Evolutionary conservation across 2,329 filamentous ascomycete genomes (phyloP).

Genomic region (Thelonectria rubi): DNA sequence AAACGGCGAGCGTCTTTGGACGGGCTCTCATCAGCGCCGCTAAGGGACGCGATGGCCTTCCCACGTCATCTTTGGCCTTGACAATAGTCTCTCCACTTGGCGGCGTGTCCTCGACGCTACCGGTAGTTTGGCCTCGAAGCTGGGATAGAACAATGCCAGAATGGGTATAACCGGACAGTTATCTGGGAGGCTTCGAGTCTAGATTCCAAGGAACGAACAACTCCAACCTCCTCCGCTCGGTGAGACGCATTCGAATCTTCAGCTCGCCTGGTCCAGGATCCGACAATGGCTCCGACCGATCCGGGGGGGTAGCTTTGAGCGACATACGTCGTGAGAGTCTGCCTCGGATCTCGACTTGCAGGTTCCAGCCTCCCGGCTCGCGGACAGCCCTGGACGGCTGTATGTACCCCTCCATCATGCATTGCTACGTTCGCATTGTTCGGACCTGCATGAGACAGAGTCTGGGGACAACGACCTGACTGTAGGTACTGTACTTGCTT

Average conservation of each 20-base stretch:
- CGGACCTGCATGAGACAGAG: slow-evolving; percentile 31
- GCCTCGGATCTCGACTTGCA: slow-evolving; percentile 29
- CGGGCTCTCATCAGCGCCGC: slow-evolving; percentile 28
- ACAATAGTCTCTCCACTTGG: slow-evolving; percentile 38
- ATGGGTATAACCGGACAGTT: slow-evolving; percentile 24
- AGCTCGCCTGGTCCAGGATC: slow-evolving; percentile 16
- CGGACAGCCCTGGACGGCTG: slow-evolving; percentile 19
- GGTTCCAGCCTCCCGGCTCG: slow-evolving; percentile 26
- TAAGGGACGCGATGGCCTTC: slow-evolving; percentile 25
- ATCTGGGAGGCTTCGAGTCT: slow-evolving; percentile 25
- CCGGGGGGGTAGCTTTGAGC: slow-evolving; percentile 21
- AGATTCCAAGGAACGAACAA: slow-evolving; percentile 20
- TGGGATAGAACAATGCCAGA: slow-evolving; percentile 22
- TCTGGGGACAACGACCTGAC: not conserved
- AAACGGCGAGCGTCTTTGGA: slow-evolving; percentile 21
- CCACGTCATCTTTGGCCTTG: slow-evolving; percentile 34
- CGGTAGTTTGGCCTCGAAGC: slow-evolving; percentile 11
- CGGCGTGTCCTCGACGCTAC: slow-evolving; percentile 28
- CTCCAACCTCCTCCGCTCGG: slow-evolving; percentile 17
- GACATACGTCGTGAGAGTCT: slow-evolving; percentile 22
- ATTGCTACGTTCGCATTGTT: slow-evolving; percentile 26
- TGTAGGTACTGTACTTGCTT: not conserved
- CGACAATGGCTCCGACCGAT: slow-evolving; percentile 11
- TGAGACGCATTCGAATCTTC: slow-evolving; percentile 18
- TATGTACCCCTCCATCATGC: slow-evolving; percentile 35